phyloP scores from a whole-genome alignment of 2,329 filamentous ascomycete genomes.

The Alternaria rosae region DNA sequence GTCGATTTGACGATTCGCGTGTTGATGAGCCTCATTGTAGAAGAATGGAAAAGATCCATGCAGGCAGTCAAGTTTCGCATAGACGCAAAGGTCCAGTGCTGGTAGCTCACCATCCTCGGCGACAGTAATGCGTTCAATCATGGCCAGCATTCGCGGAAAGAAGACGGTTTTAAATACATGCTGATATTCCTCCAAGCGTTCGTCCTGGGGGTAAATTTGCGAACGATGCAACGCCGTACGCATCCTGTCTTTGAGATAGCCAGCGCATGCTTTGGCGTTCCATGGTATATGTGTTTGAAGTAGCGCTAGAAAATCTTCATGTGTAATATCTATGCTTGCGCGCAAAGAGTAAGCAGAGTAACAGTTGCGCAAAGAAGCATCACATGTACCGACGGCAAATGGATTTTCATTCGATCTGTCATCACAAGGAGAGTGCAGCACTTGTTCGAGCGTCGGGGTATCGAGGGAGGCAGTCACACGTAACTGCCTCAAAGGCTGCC shows the following conservation, averaged over 20 bases:
- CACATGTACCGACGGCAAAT: background rate
- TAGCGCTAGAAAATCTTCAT: background rate
- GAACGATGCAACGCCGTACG: background rate
- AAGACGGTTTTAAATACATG: background rate
- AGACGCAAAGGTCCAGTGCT: background rate
- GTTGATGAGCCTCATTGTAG: background rate
- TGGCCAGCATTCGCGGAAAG: background rate
- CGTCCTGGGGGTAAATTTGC: background rate
- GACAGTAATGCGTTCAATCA: background rate
- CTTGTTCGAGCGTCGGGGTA: background rate
- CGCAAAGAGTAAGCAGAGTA: background rate
- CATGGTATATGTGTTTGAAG: background rate
- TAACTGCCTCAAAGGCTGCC: background rate
- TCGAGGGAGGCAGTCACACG: background rate
- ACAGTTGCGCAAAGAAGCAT: background rate
- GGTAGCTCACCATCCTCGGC: background rate
- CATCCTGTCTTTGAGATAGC: background rate
- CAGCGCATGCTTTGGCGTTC: background rate
- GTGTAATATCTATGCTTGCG: background rate
- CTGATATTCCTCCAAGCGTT: background rate
- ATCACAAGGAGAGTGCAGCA: background rate
- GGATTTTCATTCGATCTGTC: background rate
- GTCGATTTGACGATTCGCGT: background rate
- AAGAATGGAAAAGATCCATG: background rate
- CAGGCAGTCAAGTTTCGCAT: background rate